A percentile compares a stretch with the other conserved stretches of the same genome.
phyloP scores from a whole-genome alignment of 139 green algal genomes.

The Chlorella sorokiniana region DNA sequence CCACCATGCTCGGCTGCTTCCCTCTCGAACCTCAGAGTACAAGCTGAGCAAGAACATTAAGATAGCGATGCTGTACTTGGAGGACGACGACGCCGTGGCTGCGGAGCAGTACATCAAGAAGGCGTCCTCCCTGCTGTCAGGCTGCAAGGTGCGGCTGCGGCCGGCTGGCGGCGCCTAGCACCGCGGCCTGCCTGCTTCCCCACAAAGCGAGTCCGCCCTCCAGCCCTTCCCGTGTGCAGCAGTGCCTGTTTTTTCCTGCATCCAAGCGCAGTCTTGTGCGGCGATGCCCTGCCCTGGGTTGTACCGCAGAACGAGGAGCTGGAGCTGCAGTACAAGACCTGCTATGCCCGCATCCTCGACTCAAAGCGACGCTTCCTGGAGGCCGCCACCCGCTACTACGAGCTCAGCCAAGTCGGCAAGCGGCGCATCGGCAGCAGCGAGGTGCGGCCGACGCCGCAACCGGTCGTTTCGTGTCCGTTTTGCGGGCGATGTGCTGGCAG shows the following conservation, averaged over 20 bases:
- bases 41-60: constrained; percentile 91
- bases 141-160: constrained; percentile 53
- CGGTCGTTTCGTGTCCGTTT: not conserved
- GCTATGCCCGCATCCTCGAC: constrained; percentile 96
- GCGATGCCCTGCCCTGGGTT: too few relatives aligned
- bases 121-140: constrained; percentile 78
- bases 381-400: constrained; percentile 88
- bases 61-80: constrained; percentile 94
- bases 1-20: not conserved
- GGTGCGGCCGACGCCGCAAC: not conserved
- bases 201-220: too few relatives aligned
- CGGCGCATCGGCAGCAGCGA: constrained; percentile 15
- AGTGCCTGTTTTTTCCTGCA: not conserved
- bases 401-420: constrained; percentile 68
- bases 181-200: too few relatives aligned
- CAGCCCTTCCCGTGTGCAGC: too few relatives aligned
- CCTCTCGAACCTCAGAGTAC: constrained; percentile 64
- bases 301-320: constrained; percentile 72
- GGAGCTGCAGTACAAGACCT: constrained; percentile 96
- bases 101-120: constrained; percentile 96
- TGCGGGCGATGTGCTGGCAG: not conserved
- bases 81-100: constrained; percentile 91
- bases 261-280: not conserved
- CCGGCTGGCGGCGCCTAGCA: not conserved
- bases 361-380: constrained; percentile 94